Base-by-base conservation (phyloP, 139 green algal genomes). In the Pedinophyceae sp. region DNA sequence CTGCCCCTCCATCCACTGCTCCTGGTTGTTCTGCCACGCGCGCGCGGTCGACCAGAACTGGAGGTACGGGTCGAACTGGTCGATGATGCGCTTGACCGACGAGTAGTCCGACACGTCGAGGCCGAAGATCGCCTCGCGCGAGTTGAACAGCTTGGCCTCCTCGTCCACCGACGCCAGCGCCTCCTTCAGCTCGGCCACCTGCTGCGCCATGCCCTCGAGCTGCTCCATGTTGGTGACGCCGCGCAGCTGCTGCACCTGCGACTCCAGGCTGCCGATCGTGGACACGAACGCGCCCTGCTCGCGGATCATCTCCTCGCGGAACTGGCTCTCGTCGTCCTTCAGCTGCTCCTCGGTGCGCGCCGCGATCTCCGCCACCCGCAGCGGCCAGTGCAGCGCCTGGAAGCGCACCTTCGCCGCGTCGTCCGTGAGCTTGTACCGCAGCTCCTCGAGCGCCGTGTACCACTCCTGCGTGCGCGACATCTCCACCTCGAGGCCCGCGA, bases 61-160 rank as follows among this genome's bases (percentile, higher is more conserved):
- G 23, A 70, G 45, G 70, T 79, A 89, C 10, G 82, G 82, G 2
- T 89, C 81, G 52, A 88, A 88, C n/a, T 58, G 49, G 3, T 86
- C 73, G 4, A 61, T 51, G 26, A 83, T 54, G 52, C 72, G 71
- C 48, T 69, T 69, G 3, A 86, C 27, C 13, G 56, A 26, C 2
- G 47, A 62, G 71, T 86, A 91, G 62, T 88, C 79, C 19, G 73
- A 83, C 13, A 56, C 17, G 3, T 60, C 29, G 45, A 69, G 28
- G 20, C 67, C 72, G 50, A 88, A 74, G 40, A 91, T 58, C 15
- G 34, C 69, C 65, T 91, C 80, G 20, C 79, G 59, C 40, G 43
- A 57, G n/a, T 50, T 46, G 24, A 39, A 58, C 23, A 52, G 34
- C 41, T 61, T 24, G n/a, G 20, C 18, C 0, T 43, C 45, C 41